These are phyloP conservation scores for Saturnispora bothae DNA, from an alignment of 805 yeast species.

Conservation along the genomic window DNA sequence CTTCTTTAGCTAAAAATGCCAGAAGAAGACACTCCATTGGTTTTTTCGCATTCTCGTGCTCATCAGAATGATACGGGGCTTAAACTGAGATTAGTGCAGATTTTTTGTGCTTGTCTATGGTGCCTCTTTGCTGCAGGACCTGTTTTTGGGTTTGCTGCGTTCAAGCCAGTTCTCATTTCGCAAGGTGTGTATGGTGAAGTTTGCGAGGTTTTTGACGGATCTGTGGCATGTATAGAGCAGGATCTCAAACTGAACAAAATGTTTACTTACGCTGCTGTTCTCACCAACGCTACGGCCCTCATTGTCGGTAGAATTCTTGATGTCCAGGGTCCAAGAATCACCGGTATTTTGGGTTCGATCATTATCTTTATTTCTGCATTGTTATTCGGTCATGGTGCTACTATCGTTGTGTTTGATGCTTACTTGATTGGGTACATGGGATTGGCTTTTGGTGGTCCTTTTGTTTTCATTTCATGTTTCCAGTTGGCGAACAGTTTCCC, in stretches of 20 bases:
- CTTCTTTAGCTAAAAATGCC: conserved; percentile 4
- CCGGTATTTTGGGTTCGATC: conserved; percentile 65
- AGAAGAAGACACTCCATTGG: conserved; percentile 21
- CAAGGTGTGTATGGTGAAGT: conserved; percentile 66
- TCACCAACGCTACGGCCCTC: conserved; percentile 74
- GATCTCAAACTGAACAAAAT: conserved; percentile 72
- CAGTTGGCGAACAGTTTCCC: conserved; percentile 87
- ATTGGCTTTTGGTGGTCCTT: conserved; percentile 88
- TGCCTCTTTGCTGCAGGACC: conserved; percentile 90
- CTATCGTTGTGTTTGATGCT: conserved; percentile 37
- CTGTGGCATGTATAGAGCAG: conserved; percentile 53
- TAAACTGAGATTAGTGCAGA: conserved; percentile 37
- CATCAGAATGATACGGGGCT: no score
- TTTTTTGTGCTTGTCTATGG: conserved; percentile 71
- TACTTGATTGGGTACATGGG: conserved; percentile 65
- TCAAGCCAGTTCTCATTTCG: conserved; percentile 67
- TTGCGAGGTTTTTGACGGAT: conserved; percentile 31
- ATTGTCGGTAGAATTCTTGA: conserved; percentile 77
- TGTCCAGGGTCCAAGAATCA: conserved; percentile 64
- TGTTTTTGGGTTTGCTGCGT: conserved; percentile 90
- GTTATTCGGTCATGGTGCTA: conserved; percentile 18
- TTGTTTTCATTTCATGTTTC: conserved; percentile 81
- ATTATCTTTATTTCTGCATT: conserved; percentile 48
- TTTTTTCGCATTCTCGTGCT: no score
- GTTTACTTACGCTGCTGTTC: conserved; percentile 80